phyloP scores from a whole-genome alignment of 2,329 filamentous ascomycete species.

The Venturiaceae sp. region DNA sequence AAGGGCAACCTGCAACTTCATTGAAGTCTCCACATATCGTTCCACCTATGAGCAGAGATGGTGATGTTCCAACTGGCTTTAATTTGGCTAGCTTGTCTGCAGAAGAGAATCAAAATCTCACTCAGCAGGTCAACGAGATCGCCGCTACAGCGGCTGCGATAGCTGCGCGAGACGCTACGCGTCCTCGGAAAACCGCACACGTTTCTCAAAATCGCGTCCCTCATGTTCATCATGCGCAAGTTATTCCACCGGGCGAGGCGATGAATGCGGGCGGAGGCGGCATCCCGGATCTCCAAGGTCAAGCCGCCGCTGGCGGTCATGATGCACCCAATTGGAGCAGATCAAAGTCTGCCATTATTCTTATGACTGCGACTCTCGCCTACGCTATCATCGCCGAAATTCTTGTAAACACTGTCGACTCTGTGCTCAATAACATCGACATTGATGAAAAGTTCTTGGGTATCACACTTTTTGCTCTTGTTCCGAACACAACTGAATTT shows the following conservation, averaged over 20 bases:
- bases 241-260: neutral
- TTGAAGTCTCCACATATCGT: constrained; percentile 51
- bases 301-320: constrained; percentile 57
- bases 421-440: constrained; percentile 81
- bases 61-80: constrained; percentile 36
- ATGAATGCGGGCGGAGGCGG: neutral
- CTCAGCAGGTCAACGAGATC: constrained; percentile 85
- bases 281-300: constrained; percentile 20
- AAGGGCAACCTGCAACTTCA: constrained; percentile 20
- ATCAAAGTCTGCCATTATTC: constrained; percentile 78
- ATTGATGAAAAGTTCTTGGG: constrained; percentile 97
- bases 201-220: neutral
- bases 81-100: constrained; percentile 60
- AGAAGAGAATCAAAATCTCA: constrained; percentile 70
- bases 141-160: constrained; percentile 84
- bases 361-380: constrained; percentile 78
- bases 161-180: constrained; percentile 65
- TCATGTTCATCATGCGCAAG: neutral
- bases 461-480: constrained; percentile 90
- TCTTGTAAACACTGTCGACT: constrained; percentile 90
- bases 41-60: constrained; percentile 53
- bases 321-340: constrained; percentile 99
- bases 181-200: neutral
- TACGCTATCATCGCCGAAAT: constrained; percentile 98
- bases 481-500: constrained; percentile 97